phyloP scores from a whole-genome alignment of 805 yeast species.

The Spathaspora passalidarum region DNA sequence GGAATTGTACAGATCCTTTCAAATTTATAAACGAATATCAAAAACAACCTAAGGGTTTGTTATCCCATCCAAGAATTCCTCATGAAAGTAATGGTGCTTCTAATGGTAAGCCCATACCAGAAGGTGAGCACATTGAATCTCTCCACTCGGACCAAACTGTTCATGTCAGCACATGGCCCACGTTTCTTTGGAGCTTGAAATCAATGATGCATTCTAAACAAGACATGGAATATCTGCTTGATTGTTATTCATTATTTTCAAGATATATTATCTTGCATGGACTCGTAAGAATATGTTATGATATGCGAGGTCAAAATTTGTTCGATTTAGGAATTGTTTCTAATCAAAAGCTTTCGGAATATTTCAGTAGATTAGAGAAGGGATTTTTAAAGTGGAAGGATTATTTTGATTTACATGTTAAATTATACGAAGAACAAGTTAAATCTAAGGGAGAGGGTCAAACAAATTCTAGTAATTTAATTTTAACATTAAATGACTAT shows the following conservation, averaged over 20 bases:
- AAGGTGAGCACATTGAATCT: background rate
- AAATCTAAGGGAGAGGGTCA: constrained; percentile 10
- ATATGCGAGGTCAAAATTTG: constrained; percentile 26
- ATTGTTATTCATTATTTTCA: constrained; percentile 35
- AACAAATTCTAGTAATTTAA: background rate
- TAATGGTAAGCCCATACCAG: background rate
- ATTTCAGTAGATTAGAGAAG: constrained; percentile 24
- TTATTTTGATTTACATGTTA: constrained; percentile 34
- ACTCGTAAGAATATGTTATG: constrained; percentile 27
- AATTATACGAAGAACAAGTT: constrained; percentile 6
- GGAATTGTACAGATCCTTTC: constrained; percentile 30
- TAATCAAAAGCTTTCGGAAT: constrained; percentile 22
- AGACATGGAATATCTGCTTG: constrained; percentile 27
- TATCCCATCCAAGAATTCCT: background rate
- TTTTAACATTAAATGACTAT: constrained; percentile 22
- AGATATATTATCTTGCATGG: constrained; percentile 37
- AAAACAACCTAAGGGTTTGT: constrained; percentile 23
- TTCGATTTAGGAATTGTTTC: constrained; percentile 34
- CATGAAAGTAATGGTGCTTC: background rate
- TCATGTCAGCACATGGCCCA: constrained; percentile 26
- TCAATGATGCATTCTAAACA: constrained; percentile 28
- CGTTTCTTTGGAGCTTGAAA: constrained; percentile 29
- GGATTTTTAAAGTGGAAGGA: constrained; percentile 34
- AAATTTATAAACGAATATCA: constrained; percentile 20
- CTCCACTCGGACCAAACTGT: background rate